Evolutionary conservation across 441 rosid species (phyloP).

Genomic region (Populus hybrid): DNA sequence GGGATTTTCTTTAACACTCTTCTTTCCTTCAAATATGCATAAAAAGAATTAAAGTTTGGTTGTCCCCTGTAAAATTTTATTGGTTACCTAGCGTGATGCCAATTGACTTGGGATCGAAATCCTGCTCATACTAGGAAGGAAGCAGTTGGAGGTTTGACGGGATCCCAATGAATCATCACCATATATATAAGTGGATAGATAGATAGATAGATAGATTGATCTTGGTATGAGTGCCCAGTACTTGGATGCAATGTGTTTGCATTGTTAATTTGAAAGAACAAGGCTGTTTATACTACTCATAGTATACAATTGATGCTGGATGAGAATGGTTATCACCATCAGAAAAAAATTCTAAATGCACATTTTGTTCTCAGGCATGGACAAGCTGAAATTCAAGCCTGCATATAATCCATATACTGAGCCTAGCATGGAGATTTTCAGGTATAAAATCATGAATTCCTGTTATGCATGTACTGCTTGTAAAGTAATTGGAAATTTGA

Average conservation of each 20-base stretch:
- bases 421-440: conserved; percentile 97
- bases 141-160: background rate
- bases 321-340: background rate
- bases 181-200: background rate
- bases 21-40: background rate
- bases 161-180: background rate
- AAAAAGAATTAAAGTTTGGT: background rate
- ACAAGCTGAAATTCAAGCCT: conserved; percentile 83
- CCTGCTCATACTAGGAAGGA: background rate
- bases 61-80: background rate
- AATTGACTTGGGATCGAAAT: background rate
- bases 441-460: conserved; percentile 37
- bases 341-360: background rate
- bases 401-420: conserved; percentile 97
- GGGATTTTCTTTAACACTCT: background rate
- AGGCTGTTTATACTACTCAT: background rate
- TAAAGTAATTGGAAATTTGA: conserved; percentile 11
- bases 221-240: background rate
- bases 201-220: background rate
- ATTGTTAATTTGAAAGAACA: background rate
- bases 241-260: background rate
- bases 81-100: background rate
- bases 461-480: background rate
- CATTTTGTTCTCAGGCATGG: conserved; percentile 59
- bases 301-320: background rate